phyloP scores from a whole-genome alignment of 257 asterid genomes.

The Jasminum sambac region DNA sequence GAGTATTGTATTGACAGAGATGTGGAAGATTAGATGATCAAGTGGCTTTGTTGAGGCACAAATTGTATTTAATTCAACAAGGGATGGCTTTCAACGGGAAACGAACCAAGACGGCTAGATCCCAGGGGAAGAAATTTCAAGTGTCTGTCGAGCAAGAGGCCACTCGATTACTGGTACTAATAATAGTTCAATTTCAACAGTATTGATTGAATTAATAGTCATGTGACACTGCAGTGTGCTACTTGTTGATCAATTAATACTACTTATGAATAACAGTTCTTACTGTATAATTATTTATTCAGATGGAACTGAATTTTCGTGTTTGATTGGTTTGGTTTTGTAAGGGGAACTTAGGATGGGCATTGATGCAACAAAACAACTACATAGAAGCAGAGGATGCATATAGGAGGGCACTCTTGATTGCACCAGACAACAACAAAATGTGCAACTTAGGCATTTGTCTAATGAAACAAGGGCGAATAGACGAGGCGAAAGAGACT shows the following conservation, averaged over 20 bases:
- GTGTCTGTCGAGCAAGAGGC: constrained; percentile 99
- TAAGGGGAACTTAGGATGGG: constrained; percentile 99
- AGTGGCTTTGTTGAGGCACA: constrained; percentile 60
- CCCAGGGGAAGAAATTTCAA: constrained; percentile 96
- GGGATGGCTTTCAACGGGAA: constrained; percentile 97
- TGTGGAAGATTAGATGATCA: constrained; percentile 97
- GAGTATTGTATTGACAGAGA: constrained; percentile 44
- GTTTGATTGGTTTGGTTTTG: background rate
- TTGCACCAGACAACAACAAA: constrained; percentile 92
- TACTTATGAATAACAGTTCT: no score
- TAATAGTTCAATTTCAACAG: no score
- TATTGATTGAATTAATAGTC: no score
- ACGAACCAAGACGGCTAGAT: constrained; percentile 90
- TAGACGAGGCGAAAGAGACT: constrained; percentile 79
- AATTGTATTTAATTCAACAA: constrained; percentile 76
- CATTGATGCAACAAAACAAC: constrained; percentile 92
- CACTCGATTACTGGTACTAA: constrained; percentile 76
- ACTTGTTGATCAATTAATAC: no score
- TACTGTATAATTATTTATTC: no score
- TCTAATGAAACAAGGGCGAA: constrained; percentile 90
- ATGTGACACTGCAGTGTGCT: no score
- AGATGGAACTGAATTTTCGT: no score
- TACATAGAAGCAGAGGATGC: constrained; percentile 91
- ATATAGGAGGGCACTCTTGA: constrained; percentile 68
- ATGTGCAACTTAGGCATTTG: constrained; percentile 97